These are phyloP conservation scores for Paraphoma sp. DNA, from an alignment of 2,329 filamentous ascomycete species.

Conservation along the genomic window DNA sequence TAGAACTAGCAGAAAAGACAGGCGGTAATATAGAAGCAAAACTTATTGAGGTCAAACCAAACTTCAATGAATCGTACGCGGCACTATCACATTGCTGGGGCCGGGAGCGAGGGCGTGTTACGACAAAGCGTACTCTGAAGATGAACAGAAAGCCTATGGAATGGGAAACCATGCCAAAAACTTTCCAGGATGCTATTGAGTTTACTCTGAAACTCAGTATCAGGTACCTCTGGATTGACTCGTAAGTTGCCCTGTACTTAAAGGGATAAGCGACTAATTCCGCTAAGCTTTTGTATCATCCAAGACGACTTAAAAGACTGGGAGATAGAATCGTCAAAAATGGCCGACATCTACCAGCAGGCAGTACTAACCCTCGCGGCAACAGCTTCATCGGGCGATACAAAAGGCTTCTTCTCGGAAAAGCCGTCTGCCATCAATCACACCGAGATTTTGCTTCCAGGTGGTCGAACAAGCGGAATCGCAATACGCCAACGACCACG, in stretches of 20 bases:
- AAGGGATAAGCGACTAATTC: no score
- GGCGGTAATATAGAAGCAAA: no score
- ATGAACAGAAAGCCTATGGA: constrained; percentile 2
- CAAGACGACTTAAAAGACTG: constrained; percentile 18
- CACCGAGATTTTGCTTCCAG: constrained; percentile 4
- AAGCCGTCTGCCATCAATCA: background rate
- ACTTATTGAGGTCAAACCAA: background rate
- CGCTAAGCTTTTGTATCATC: constrained; percentile 14
- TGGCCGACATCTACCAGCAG: constrained; percentile 17
- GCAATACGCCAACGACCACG: constrained; percentile 10
- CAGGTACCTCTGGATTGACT: constrained; percentile 34
- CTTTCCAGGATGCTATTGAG: constrained; percentile 8
- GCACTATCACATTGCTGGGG: constrained; percentile 14
- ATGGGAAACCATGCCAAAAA: constrained; percentile 8
- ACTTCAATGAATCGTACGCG: no score
- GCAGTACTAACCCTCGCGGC: constrained; percentile 14
- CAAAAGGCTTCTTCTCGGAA: constrained; percentile 3
- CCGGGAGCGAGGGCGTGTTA: background rate
- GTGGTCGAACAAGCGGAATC: constrained; percentile 5
- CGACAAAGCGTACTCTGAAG: constrained; percentile 1
- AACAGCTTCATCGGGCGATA: constrained; percentile 4
- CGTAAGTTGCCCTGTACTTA: background rate
- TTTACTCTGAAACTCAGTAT: constrained; percentile 16
- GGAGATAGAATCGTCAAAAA: constrained; percentile 9
- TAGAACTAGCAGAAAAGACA: background rate